These are phyloP conservation scores for Sugiyamaella sp. DNA, from an alignment of 1,139 yeast genomes.

Conservation along the genomic window DNA sequence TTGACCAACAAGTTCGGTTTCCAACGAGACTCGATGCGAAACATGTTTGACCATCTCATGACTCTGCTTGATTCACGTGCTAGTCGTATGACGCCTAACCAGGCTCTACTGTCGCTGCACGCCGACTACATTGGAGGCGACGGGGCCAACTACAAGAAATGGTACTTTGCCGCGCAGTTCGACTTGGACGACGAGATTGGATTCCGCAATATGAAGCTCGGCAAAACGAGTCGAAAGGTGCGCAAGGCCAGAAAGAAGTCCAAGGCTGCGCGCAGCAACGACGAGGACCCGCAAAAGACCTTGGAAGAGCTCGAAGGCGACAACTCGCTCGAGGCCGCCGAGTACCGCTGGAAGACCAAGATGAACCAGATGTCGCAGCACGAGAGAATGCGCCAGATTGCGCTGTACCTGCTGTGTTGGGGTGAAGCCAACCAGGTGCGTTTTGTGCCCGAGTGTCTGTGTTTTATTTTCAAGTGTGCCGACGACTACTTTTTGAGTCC, in stretches of 20 bases:
- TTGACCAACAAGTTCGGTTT: constrained; percentile 91
- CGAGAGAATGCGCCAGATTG: constrained; percentile 88
- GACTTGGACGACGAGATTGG: constrained; percentile 84
- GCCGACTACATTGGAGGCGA: constrained; percentile 98
- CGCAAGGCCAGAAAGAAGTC: constrained; percentile 59
- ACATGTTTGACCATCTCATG: constrained; percentile 96
- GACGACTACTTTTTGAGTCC: constrained; percentile 85
- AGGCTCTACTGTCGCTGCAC: constrained; percentile 87
- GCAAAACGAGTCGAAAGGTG: constrained; percentile 61
- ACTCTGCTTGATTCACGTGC: constrained; percentile 90
- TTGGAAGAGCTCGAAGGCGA: constrained; percentile 87
- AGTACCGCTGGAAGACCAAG: constrained; percentile 77
- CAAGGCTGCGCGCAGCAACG: constrained; percentile 61
- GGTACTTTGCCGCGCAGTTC: constrained; percentile 95
- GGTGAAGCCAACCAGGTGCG: constrained; percentile 99
- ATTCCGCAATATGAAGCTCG: constrained; percentile 76
- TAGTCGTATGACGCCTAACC: constrained; percentile 95
- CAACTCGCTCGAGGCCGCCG: constrained; percentile 77
- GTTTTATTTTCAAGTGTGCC: constrained; percentile 93
- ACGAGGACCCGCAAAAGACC: constrained; percentile 53
- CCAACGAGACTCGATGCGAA: constrained; percentile 96
- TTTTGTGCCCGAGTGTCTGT: constrained; percentile 88
- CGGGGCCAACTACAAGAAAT: constrained; percentile 85
- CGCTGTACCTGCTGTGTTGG: constrained; percentile 90
- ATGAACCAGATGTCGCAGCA: constrained; percentile 70